Conservation (phyloP, 2,329 filamentous ascomycete genomes). For the Phialophora macrospora region DNA sequence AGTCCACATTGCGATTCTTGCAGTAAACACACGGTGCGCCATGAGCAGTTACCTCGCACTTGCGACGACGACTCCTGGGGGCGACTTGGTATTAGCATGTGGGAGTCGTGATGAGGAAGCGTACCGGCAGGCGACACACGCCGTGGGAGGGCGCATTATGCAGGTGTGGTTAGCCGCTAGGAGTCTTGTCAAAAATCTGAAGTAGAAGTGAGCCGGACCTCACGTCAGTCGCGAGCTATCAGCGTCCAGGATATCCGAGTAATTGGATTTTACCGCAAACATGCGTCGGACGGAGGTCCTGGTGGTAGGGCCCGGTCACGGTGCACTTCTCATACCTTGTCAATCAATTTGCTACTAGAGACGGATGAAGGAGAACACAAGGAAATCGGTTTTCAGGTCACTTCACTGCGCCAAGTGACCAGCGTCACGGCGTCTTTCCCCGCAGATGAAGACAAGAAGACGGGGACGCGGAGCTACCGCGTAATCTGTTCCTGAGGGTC, state of each 20-base stretch:
- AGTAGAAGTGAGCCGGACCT: not conserved
- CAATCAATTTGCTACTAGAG: not conserved
- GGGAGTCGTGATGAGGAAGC: not conserved
- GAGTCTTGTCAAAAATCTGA: not conserved
- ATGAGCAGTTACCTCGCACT: constrained; percentile 25
- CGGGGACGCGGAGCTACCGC: not conserved
- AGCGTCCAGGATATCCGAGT: not conserved
- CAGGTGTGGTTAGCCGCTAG: not conserved
- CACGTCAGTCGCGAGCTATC: not conserved
- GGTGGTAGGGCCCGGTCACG: not conserved
- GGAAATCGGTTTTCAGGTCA: not conserved
- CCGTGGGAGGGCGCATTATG: constrained; percentile 33
- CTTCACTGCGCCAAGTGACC: not conserved
- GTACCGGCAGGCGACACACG: constrained; percentile 34
- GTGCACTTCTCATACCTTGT: not conserved
- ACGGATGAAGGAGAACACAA: not conserved
- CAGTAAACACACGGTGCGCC: constrained; percentile 31
- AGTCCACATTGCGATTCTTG: constrained; percentile 25
- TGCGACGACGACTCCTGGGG: constrained; percentile 29
- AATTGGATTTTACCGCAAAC: not conserved
- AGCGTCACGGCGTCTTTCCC: not conserved
- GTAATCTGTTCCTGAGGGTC: not conserved
- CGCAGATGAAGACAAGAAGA: not conserved
- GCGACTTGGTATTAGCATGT: not conserved
- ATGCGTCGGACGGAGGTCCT: not conserved